phyloP scores from a whole-genome alignment of 2,329 filamentous ascomycete species.

The Clonostachys rosea region DNA sequence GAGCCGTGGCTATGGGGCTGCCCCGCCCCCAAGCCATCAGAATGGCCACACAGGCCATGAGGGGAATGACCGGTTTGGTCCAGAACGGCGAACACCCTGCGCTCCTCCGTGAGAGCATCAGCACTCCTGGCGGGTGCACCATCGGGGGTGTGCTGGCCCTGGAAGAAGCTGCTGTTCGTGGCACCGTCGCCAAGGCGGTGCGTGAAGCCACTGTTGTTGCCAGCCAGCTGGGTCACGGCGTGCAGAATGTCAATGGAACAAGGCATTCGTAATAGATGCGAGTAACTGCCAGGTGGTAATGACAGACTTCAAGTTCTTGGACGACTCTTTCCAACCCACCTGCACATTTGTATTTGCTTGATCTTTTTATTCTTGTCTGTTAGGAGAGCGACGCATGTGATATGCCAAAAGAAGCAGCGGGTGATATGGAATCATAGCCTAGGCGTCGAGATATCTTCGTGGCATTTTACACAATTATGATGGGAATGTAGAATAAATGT shows the following conservation, averaged over 20 bases:
- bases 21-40: slow-evolving; percentile 66
- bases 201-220: slow-evolving; percentile 68
- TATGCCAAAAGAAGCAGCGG: neutral
- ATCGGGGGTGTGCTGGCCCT: slow-evolving; percentile 69
- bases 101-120: slow-evolving; percentile 70
- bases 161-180: slow-evolving; percentile 68
- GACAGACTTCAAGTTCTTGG: neutral
- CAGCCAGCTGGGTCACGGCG: slow-evolving; percentile 48
- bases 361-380: no score
- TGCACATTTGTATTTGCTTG: no score
- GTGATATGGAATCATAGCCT: no score
- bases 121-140: slow-evolving; percentile 72
- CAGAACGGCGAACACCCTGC: slow-evolving; percentile 71
- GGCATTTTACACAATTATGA: neutral
- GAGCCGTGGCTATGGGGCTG: slow-evolving; percentile 74
- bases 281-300: neutral
- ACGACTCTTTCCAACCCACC: no score
- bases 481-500: neutral
- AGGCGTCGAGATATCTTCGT: neutral
- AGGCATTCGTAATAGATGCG: slow-evolving; percentile 5
- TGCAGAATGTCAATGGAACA: slow-evolving; percentile 29
- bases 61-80: slow-evolving; percentile 65
- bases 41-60: slow-evolving; percentile 79
- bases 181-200: slow-evolving; percentile 62
- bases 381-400: no score